Percentiles rank a stretch among this genome's conserved stretches.
phyloP scores from a whole-genome alignment of 192 early-diverging fungal genomes.

The Coemansia sp. region DNA sequence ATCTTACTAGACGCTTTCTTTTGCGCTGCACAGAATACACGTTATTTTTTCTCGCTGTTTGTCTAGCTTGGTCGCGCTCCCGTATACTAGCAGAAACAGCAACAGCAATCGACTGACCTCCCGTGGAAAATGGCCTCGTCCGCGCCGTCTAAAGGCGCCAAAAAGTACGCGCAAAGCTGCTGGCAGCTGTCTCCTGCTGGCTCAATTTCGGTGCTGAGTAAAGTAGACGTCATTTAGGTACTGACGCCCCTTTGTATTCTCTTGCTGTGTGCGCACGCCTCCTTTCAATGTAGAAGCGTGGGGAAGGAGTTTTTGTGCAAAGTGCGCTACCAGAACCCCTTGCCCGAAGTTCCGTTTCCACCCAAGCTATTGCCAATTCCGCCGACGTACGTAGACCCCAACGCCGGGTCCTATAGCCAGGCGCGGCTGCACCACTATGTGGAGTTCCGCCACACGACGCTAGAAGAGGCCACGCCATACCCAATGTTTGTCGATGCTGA shows the following conservation, averaged over 20 bases:
- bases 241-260: not conserved
- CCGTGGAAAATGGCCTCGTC: slow-evolving; percentile 11
- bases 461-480: slow-evolving; percentile 55
- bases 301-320: slow-evolving; percentile 60
- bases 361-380: slow-evolving; percentile 59
- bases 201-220: not conserved
- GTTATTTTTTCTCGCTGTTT: too few species aligned
- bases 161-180: slow-evolving; percentile 27
- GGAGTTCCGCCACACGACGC: slow-evolving; percentile 55
- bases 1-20: not conserved
- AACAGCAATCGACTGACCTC: not conserved
- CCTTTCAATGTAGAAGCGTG: slow-evolving; percentile 20
- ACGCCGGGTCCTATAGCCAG: slow-evolving; percentile 52
- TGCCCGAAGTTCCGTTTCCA: slow-evolving; percentile 56
- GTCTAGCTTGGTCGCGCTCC: not conserved
- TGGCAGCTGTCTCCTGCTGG: not conserved
- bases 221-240: not conserved
- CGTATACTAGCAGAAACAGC: not conserved
- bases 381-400: slow-evolving; percentile 52
- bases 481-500: slow-evolving; percentile 56
- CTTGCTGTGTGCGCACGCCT: not conserved
- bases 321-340: slow-evolving; percentile 56
- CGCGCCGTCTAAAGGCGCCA: slow-evolving; percentile 8
- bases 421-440: slow-evolving; percentile 50
- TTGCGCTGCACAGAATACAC: too few species aligned